Base-by-base conservation (phyloP, 805 yeast genomes). In the Nakazawaea ambrosiae region DNA sequence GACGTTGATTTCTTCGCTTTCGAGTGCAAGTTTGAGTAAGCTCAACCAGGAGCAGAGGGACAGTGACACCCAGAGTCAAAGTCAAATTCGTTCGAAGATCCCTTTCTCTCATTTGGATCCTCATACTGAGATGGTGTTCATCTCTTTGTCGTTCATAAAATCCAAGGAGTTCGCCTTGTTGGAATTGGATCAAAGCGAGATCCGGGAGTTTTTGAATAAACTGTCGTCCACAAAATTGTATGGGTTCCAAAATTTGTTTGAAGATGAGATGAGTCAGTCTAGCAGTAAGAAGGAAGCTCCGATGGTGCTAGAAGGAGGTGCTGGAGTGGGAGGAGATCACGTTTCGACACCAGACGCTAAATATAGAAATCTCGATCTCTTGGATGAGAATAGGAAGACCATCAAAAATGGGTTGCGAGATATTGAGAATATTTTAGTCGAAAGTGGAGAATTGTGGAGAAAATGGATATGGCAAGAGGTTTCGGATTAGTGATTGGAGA, bases 101-200 rank as follows among this genome's bases (percentile, higher is more conserved):
- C 80, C 81, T 27, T 75, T 73, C 57, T 70, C 88, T 0, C 63
- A 67, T 34, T 60, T 83, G 17, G 85, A 82, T 51, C 82, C 87
- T 1, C 95, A 86, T 51, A 68, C 80, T 22, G 88, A 83, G 60
- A 67, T 87, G 24, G 60, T 83, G 1, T 89, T 87, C 51, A 73
- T 84, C 3, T 77, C 85, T 34, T 63, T 88, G 33, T 85, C 96
- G 1, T 73, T 89, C 27, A 63, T 89, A 46, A 85, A 85, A 57
- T 78, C 90, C 36, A 81, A 81, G 56, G 89, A 83, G 48, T 75
- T 76, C 47, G 76, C 82, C 27, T 66, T 89, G 38, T 69, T 85
- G 45, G 97, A 89, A 54, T 78, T 88, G 45, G 97, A 89, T 51
- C 95, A 86, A 54, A 78, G 84, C 45, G 97, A 89, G 58, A 85